A percentile compares a stretch with the other conserved stretches of the same genome.
Evolutionary conservation across 1,284 basidiomycete species (phyloP).

Genomic region (Retiboletus flavoniger): DNA sequence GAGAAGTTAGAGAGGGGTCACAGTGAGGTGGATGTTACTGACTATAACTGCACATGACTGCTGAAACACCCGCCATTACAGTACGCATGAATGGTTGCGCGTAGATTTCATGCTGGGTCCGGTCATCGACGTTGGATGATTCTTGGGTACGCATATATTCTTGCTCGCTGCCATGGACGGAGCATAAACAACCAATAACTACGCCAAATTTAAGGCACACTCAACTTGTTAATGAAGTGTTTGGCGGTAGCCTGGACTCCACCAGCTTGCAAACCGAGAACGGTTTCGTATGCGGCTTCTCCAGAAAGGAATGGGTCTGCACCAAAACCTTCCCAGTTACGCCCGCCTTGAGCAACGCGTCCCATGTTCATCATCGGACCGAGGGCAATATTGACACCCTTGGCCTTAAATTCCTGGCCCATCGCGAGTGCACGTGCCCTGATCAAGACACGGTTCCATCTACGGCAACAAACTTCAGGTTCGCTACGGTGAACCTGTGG

Average conservation of each 20-base stretch:
- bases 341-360: constrained; percentile 46
- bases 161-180: constrained; percentile 42
- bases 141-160: constrained; percentile 38
- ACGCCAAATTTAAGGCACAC: not conserved
- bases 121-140: constrained; percentile 61
- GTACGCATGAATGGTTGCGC: constrained; percentile 52
- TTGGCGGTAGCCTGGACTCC: constrained; percentile 69
- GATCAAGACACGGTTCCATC: constrained; percentile 45
- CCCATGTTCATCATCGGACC: constrained; percentile 64
- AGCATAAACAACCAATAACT: not conserved
- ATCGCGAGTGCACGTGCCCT: constrained; percentile 65
- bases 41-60: constrained; percentile 77
- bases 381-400: constrained; percentile 66
- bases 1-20: constrained; percentile 6
- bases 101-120: constrained; percentile 63
- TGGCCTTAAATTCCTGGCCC: constrained; percentile 70
- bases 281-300: constrained; percentile 60
- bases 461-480: not conserved
- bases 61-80: constrained; percentile 55
- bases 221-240: constrained; percentile 60
- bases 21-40: constrained; percentile 22
- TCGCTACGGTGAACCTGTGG: not conserved
- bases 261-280: constrained; percentile 60
- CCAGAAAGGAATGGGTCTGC: constrained; percentile 66
- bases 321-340: constrained; percentile 74